These are phyloP conservation scores for Debaryomyces nepalensis DNA, from an alignment of 1,139 yeast genomes.

Conservation along the genomic window DNA sequence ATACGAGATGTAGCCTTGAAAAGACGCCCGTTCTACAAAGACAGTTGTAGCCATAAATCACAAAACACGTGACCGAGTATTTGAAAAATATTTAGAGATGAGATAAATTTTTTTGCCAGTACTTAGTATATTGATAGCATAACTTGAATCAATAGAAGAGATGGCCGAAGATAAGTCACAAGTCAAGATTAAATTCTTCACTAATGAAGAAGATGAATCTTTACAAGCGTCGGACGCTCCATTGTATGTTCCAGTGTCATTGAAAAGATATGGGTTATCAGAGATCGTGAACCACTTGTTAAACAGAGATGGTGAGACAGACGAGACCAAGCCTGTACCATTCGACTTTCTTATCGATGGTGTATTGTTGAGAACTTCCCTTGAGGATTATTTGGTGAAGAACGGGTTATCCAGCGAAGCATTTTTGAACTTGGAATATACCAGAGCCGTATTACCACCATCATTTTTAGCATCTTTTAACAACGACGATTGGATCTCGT, in stretches of 20 bases:
- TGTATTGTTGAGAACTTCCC: constrained; percentile 71
- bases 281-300: constrained; percentile 93
- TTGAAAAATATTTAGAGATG: constrained; percentile 18
- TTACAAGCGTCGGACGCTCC: constrained; percentile 82
- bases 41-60: too few species aligned
- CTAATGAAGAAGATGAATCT: constrained; percentile 79
- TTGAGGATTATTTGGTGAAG: constrained; percentile 75
- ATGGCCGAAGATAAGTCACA: constrained; percentile 43
- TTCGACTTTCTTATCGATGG: constrained; percentile 94
- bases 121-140: constrained; percentile 12
- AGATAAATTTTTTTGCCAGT: constrained; percentile 18
- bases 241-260: constrained; percentile 80
- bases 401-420: constrained; percentile 87
- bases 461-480: constrained; percentile 84
- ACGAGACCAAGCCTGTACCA: constrained; percentile 69
- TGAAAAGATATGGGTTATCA: constrained; percentile 89
- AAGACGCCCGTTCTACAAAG: background rate
- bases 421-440: constrained; percentile 80
- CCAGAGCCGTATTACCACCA: constrained; percentile 93
- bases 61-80: constrained; percentile 15
- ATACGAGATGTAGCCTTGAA: background rate
- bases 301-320: constrained; percentile 34
- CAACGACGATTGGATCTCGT: constrained; percentile 95
- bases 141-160: constrained; percentile 9
- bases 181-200: constrained; percentile 80